Evolutionary conservation across 345 rosid genomes (phyloP), one percentile per base, ranked within the genome.

Genomic region (Chamaenerion angustifolium): DNA sequence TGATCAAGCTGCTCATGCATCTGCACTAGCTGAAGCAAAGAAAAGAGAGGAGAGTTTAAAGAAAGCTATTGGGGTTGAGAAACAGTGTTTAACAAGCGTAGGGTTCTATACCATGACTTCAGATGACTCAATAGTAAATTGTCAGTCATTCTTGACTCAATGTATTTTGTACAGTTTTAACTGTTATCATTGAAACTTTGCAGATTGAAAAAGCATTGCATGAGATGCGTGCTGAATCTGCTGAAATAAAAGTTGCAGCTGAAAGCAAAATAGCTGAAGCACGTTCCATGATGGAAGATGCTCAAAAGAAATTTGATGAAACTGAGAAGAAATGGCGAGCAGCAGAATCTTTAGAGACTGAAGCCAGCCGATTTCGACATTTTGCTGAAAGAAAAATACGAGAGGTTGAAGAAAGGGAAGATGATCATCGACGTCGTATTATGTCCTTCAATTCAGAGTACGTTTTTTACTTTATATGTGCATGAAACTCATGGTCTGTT

Each of bases 131-230:
- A n/a, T 16, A 48, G 16, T 45, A 23, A 18, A 41, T 56, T 16
- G 23, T 53, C 49, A 31, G 23, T 50, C 37, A 31, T 31, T 52
- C 16, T 41, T 40, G 48, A 42, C 31, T 10, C 49, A 12, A 1
- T 23, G 31, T 40, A 35, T 16, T 15, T 31, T 10, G 19, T 6
- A 44, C 17, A 11, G 6, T 54, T 8, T 9, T 18, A 0, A 3
- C 10, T 25, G 11, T 42, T 13, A 42, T n/a, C 49, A 43, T 40
- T 35, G 14, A 15, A 15, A 21, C 56, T 55, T 55, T 66, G 58
- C 69, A 92, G 98, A 56, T 92, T 17, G 98, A 87, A 77, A 92
- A 92, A 68, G 66, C 94, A 35, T 70, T 92, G 79, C 96, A 84
- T 58, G 98, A 87, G 76, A 84, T 92, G 71, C 95, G 96, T 62